phyloP scores from a whole-genome alignment of 108 stramenopile genomes.

The Cyclostephanos tholiformis region DNA sequence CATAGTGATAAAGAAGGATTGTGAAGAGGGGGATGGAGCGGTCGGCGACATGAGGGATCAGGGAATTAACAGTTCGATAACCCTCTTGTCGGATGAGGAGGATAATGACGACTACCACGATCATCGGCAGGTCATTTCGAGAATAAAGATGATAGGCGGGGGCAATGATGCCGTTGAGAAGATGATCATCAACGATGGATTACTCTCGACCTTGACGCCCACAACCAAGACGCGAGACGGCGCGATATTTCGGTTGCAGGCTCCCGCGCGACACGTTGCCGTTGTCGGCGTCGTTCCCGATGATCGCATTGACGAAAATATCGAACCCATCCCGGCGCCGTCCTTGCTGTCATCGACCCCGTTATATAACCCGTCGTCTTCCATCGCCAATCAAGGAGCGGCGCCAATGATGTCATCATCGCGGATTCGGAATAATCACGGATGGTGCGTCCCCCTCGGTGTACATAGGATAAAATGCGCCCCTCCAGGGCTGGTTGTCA shows the following conservation, averaged over 20 bases:
- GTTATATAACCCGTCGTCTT: neutral
- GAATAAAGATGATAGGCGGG: neutral
- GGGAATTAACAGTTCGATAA: neutral
- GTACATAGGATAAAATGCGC: conserved; percentile 43
- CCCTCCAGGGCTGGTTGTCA: conserved; percentile 40
- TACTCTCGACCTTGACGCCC: neutral
- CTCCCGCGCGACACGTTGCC: too few species aligned
- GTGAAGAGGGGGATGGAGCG: neutral
- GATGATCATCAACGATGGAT: neutral
- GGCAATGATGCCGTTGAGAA: neutral
- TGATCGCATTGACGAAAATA: too few species aligned
- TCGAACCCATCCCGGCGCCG: neutral
- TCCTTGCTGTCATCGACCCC: neutral
- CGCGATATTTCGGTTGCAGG: neutral
- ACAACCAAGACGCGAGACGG: neutral
- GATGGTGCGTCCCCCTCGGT: conserved; percentile 48
- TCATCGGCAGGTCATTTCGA: too few species aligned
- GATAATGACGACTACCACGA: neutral
- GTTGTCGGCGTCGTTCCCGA: too few species aligned
- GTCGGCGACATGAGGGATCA: neutral
- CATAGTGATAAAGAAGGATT: neutral
- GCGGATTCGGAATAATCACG: conserved; percentile 23
- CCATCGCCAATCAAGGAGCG: neutral
- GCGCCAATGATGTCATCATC: neutral
- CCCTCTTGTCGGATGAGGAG: neutral